phyloP scores from a whole-genome alignment of 768 basidiomycete genomes.

The Kwoniella dendrophila region DNA sequence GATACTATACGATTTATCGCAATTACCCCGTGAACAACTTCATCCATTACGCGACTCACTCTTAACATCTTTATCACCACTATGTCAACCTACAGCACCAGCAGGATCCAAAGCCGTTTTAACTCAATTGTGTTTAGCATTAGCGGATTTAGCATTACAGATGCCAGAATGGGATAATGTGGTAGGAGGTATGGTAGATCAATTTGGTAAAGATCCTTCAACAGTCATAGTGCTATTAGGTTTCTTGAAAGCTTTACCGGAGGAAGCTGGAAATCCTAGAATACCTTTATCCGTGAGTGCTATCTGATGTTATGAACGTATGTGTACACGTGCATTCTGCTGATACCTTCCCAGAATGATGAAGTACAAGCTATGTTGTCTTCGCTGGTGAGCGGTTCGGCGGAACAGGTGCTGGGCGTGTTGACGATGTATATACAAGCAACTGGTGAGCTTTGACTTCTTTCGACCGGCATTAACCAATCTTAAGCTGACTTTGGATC shows the following conservation, averaged over 20 bases:
- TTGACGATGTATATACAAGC: constrained; percentile 88
- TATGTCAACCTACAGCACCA: constrained; percentile 59
- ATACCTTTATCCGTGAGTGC: constrained; percentile 81
- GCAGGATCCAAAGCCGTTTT: constrained; percentile 79
- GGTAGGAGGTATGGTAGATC: constrained; percentile 76
- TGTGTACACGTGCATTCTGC: background rate
- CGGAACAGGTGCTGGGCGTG: constrained; percentile 72
- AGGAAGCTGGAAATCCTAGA: constrained; percentile 80
- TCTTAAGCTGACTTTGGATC: background rate
- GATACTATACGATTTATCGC: constrained; percentile 93
- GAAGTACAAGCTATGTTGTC: constrained; percentile 24
- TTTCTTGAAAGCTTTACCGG: constrained; percentile 86
- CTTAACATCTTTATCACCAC: constrained; percentile 70
- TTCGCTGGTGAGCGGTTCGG: constrained; percentile 44
- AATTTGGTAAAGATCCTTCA: constrained; percentile 78
- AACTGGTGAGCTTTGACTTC: constrained; percentile 67
- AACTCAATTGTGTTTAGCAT: constrained; percentile 83
- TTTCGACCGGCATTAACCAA: too few species aligned
- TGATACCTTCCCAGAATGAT: constrained; percentile 17
- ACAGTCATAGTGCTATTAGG: constrained; percentile 83
- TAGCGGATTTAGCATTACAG: constrained; percentile 89
- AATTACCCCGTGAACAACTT: constrained; percentile 74
- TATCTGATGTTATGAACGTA: background rate
- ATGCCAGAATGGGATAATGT: constrained; percentile 76
- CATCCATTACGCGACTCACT: constrained; percentile 85